phyloP scores from a whole-genome alignment of 768 basidiomycete genomes.

The Clitopilus hobsonii region DNA sequence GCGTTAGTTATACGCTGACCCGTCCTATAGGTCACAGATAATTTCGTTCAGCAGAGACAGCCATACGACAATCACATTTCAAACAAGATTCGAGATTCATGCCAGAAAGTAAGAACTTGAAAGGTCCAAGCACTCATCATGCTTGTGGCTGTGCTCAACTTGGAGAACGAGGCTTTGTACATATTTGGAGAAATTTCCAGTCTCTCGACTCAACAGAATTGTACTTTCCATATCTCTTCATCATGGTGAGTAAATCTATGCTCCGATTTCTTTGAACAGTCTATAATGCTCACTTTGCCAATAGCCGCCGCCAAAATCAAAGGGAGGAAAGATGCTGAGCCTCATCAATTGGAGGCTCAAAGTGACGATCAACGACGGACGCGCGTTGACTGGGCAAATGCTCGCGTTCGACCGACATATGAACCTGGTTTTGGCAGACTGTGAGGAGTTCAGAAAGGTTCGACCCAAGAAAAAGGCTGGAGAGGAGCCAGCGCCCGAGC shows the following conservation, averaged over 20 bases:
- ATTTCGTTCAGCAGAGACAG: neutral
- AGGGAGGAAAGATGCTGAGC: conserved; percentile 96
- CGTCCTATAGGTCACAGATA: too few species aligned
- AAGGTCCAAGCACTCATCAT: neutral
- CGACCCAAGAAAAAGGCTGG: conserved; percentile 89
- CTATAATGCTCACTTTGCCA: conserved; percentile 11
- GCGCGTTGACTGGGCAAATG: conserved; percentile 95
- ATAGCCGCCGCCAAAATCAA: conserved; percentile 95
- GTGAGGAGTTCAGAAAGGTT: conserved; percentile 94
- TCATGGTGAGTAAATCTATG: conserved; percentile 43
- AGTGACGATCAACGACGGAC: conserved; percentile 96
- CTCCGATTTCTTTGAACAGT: neutral
- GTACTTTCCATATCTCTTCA: conserved; percentile 22
- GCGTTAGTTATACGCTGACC: too few species aligned
- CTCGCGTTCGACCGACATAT: conserved; percentile 99
- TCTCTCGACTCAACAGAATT: conserved; percentile 9
- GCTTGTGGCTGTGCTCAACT: neutral
- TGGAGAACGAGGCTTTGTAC: conserved; percentile 15
- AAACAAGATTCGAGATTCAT: neutral
- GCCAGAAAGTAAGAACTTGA: neutral
- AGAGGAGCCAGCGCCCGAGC: conserved; percentile 70
- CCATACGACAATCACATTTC: too few species aligned
- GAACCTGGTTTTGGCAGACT: conserved; percentile 98
- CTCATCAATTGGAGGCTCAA: conserved; percentile 98
- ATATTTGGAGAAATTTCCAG: conserved; percentile 19